Conservation (phyloP, 768 basidiomycete species). For the Leucosporidium creatinivorum region DNA sequence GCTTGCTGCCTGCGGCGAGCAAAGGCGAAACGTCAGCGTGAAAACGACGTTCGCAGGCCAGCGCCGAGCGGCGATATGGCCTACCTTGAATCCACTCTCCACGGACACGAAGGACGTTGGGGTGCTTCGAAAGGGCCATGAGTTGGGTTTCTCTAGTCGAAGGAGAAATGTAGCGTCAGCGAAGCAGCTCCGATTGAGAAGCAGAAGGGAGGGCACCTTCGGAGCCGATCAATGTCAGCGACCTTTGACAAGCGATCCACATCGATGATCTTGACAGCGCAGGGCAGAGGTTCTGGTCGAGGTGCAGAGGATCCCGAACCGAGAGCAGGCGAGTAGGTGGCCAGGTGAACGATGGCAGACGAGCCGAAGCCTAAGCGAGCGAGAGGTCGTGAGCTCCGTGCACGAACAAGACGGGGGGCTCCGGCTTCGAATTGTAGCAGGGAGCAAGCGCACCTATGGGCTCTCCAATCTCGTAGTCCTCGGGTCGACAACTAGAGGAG, state of each 20-base stretch:
- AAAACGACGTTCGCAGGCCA: no score
- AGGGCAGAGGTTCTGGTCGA: slow-evolving; percentile 46
- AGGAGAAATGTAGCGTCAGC: slow-evolving; percentile 46
- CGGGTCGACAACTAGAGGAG: slow-evolving; percentile 7
- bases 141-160: slow-evolving; percentile 64
- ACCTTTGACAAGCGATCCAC: slow-evolving; percentile 63
- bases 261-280: slow-evolving; percentile 77
- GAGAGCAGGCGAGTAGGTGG: slow-evolving; percentile 52
- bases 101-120: slow-evolving; percentile 85
- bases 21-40: no score
- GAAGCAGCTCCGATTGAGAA: slow-evolving; percentile 55
- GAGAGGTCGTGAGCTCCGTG: background rate
- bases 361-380: slow-evolving; percentile 63
- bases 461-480: slow-evolving; percentile 23
- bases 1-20: slow-evolving; percentile 57
- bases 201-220: slow-evolving; percentile 3
- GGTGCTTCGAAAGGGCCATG: slow-evolving; percentile 86
- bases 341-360: slow-evolving; percentile 81
- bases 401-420: no score
- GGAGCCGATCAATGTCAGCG: slow-evolving; percentile 23
- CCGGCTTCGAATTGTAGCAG: background rate
- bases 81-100: slow-evolving; percentile 62
- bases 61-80: no score
- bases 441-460: slow-evolving; percentile 10
- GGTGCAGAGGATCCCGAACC: slow-evolving; percentile 10